Conservation (phyloP, 768 basidiomycete species). For the Rickenella mellea region DNA sequence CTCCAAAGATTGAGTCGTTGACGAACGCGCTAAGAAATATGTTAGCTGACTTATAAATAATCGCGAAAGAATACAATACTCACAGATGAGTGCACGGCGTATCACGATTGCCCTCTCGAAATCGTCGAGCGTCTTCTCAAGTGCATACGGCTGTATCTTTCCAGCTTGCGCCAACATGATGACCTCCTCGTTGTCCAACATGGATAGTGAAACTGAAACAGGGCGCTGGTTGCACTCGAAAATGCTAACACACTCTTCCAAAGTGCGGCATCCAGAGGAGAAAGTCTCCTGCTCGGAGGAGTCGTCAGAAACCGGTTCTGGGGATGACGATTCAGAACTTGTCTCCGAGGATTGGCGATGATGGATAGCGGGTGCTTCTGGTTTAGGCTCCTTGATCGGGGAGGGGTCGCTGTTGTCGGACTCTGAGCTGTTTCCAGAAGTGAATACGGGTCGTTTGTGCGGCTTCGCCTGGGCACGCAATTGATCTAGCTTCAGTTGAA, state of each 20-base stretch:
- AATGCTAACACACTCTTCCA: slow-evolving; percentile 73
- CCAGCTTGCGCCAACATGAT: slow-evolving; percentile 81
- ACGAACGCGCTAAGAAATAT: slow-evolving; percentile 59
- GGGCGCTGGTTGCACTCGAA: slow-evolving; percentile 68
- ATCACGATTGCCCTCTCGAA: slow-evolving; percentile 80
- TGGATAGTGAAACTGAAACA: slow-evolving; percentile 41
- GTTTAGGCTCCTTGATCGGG: too few relatives aligned
- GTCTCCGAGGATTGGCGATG: too few relatives aligned
- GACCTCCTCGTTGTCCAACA: slow-evolving; percentile 86
- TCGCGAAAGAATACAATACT: too few relatives aligned
- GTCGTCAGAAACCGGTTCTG: too few relatives aligned
- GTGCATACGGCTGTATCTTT: slow-evolving; percentile 89
- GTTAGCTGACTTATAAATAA: not conserved
- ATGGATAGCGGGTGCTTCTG: too few relatives aligned
- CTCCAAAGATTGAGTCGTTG: slow-evolving; percentile 77
- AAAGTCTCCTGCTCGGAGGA: slow-evolving; percentile 8
- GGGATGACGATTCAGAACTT: too few relatives aligned
- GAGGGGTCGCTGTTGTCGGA: slow-evolving; percentile 22
- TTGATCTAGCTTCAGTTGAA: too few relatives aligned
- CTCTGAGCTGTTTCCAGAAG: too few relatives aligned
- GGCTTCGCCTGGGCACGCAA: too few relatives aligned
- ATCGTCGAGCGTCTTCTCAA: slow-evolving; percentile 92
- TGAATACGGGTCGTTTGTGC: too few relatives aligned
- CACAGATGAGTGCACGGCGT: slow-evolving; percentile 84
- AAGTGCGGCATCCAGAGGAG: slow-evolving; percentile 16